Conservation (phyloP, 768 basidiomycete species). For the Gymnopilus dilepis region DNA sequence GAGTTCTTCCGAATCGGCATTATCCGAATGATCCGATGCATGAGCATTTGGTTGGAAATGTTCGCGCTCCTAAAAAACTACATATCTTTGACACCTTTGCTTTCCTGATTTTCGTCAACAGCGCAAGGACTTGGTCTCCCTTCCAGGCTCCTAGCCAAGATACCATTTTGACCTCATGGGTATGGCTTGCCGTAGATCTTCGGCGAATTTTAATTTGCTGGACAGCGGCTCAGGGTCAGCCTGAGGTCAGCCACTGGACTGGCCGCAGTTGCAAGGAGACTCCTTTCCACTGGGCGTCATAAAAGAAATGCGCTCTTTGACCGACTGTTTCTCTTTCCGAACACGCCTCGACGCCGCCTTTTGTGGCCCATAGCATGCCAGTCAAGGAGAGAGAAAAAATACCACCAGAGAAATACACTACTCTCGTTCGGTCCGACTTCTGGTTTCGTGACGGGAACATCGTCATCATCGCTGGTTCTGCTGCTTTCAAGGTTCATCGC, state of each 20-base stretch:
- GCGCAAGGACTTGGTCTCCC: no score
- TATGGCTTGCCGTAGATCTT: no score
- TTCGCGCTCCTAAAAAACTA: no score
- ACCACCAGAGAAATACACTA: constrained; percentile 24
- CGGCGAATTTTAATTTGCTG: no score
- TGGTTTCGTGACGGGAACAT: constrained; percentile 81
- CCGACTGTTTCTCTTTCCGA: background rate
- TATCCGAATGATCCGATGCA: background rate
- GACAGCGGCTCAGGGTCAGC: background rate
- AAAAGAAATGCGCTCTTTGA: background rate
- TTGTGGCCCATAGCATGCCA: constrained; percentile 12
- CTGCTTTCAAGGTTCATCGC: constrained; percentile 75
- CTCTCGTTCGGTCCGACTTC: constrained; percentile 58
- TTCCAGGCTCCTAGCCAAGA: no score
- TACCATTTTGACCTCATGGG: no score
- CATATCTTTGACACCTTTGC: no score
- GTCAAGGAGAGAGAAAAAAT: constrained; percentile 18
- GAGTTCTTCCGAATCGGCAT: no score
- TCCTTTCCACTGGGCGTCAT: background rate
- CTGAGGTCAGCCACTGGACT: constrained; percentile 4
- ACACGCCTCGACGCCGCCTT: background rate
- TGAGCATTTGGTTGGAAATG: no score
- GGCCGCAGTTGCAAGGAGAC: background rate
- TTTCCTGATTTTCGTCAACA: no score
- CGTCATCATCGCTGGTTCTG: constrained; percentile 58